Base-by-base conservation (phyloP, 768 basidiomycete genomes). In the Phaeotremella skinneri region DNA sequence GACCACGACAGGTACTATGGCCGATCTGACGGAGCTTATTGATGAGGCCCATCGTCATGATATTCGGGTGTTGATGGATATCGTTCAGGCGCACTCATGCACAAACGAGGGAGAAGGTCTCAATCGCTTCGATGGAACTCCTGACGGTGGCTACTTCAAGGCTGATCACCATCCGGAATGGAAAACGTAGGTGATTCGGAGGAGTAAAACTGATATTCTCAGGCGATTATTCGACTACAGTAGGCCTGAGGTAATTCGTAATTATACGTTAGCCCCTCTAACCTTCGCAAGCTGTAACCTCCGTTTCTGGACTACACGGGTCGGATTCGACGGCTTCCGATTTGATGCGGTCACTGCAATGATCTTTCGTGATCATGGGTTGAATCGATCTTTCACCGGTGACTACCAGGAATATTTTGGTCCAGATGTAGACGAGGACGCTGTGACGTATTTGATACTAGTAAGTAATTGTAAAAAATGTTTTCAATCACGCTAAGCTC, bases 331-430 rank as follows among this genome's bases (percentile, higher is more conserved):
- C 13, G 51, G 51, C 9, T 52, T 52, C 23, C 51, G 51, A 5
- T 52, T 52, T 25, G 51, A 52, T 25, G 29, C 51, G 11, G 51
- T 52, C 6, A 52, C 51, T 4, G 11, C n/a, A 4, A 52, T 30
- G 20, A 6, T 52, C 14, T 52, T 34, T 52, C 11, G 3, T 7
- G 51, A 52, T 37, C 51, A 52, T 37, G 51, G 51, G 4, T 21
- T 52, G 6, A n/a, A 52, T 13, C 29, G 51, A 4, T 23, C 30
- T 17, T 52, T 52, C 27, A 32, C 51, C 14, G 51, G 51, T n/a
- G 20, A 37, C 17, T 52, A 52, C 26, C 30, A 52, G 7, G 51
- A 52, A 23, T 52, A 52, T 25, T 52, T 52, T 52, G 51, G 51
- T 5, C 14, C 14, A 7, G 17, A n/a, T 3, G 27, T 52, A 13